Evolutionary conservation across 441 rosid species (phyloP).

Genomic region (Croton laevigatus): DNA sequence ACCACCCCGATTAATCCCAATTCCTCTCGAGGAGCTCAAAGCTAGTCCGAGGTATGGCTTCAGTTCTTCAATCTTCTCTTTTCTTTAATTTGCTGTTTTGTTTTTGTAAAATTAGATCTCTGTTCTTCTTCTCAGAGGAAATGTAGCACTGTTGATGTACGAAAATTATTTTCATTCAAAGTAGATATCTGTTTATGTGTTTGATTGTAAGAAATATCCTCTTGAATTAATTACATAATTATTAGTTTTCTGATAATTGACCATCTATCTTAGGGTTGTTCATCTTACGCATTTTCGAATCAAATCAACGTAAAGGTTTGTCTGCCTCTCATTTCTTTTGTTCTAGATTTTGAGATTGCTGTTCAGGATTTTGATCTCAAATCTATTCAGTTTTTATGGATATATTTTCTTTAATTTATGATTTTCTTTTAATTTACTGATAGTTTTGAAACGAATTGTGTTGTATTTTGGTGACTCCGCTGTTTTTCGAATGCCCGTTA

Average conservation of each 20-base stretch:
- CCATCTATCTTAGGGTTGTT: not conserved
- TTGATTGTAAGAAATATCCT: not conserved
- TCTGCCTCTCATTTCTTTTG: too few relatives aligned
- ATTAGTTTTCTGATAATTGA: not conserved
- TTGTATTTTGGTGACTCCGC: too few relatives aligned
- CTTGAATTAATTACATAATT: not conserved
- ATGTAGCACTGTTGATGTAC: not conserved
- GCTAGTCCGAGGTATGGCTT: not conserved
- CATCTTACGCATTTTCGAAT: too few relatives aligned
- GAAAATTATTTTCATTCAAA: not conserved
- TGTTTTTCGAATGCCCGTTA: too few relatives aligned
- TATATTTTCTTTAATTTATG: too few relatives aligned
- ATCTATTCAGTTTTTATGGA: not conserved
- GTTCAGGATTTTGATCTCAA: not conserved
- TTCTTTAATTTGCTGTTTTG: not conserved
- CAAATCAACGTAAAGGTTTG: too few relatives aligned
- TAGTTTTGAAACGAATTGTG: too few relatives aligned
- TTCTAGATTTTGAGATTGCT: too few relatives aligned
- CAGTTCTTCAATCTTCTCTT: not conserved
- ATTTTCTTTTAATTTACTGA: too few relatives aligned
- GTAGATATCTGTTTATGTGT: not conserved
- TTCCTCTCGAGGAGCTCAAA: not conserved
- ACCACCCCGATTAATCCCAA: not conserved
- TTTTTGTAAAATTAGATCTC: not conserved
- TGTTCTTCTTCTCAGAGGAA: not conserved